These are phyloP conservation scores for Penicillium janthinellum DNA, from an alignment of 2,329 filamentous ascomycete genomes.

Conservation along the genomic window DNA sequence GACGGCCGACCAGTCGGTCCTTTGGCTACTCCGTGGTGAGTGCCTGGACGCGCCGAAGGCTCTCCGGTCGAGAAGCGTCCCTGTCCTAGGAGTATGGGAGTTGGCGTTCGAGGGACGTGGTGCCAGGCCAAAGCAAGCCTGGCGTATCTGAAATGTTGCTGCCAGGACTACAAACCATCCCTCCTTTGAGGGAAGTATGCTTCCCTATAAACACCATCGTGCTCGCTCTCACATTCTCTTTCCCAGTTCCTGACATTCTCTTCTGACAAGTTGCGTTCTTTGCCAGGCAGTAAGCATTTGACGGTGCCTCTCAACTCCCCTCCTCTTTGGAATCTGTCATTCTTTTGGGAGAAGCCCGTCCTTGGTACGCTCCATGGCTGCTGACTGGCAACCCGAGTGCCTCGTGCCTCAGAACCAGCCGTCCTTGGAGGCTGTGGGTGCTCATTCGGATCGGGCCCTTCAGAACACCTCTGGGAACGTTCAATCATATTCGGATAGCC, in stretches of 20 bases:
- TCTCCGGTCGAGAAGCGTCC: constrained; percentile 28
- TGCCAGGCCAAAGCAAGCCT: constrained; percentile 36
- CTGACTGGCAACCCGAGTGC: constrained; percentile 45
- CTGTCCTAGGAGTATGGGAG: constrained; percentile 35
- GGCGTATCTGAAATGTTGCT: constrained; percentile 36
- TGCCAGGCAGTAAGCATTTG: constrained; percentile 43
- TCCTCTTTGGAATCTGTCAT: constrained; percentile 45
- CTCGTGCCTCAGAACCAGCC: constrained; percentile 42
- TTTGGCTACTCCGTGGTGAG: constrained; percentile 29
- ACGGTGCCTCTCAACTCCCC: constrained; percentile 33
- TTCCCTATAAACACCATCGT: constrained; percentile 46
- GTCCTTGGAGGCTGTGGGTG: constrained; percentile 38
- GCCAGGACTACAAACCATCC: constrained; percentile 33
- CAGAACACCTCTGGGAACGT: constrained; percentile 49
- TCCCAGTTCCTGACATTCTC: constrained; percentile 48
- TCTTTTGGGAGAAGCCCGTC: constrained; percentile 40
- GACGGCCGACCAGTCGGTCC: constrained; percentile 30
- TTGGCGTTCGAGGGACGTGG: constrained; percentile 40
- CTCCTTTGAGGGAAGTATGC: constrained; percentile 34
- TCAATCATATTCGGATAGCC: constrained; percentile 42
- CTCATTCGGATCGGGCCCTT: constrained; percentile 41
- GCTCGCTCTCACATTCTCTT: constrained; percentile 49
- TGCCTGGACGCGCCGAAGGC: constrained; percentile 34
- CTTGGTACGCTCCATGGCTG: constrained; percentile 42
- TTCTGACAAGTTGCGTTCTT: constrained; percentile 41